Evolutionary conservation across 345 rosid species (phyloP).

Genomic region (rapeseed (Brassica napus)): Da-Ae NC_063443.1:12847001-12847500

Average conservation of each 20-base stretch:
- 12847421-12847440: conserved; percentile 37
- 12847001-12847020: conserved; percentile 18
- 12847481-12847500: background rate
- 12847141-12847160: conserved; percentile 28
- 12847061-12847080: conserved; percentile 28
- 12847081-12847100: conserved; percentile 33
- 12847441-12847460: conserved; percentile 25
- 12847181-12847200: conserved; percentile 34
- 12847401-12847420: conserved; percentile 24
- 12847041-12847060: conserved; percentile 24
- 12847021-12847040: conserved; percentile 32
- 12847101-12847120: conserved; percentile 42
- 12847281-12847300: conserved; percentile 95
- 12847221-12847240: conserved; percentile 30
- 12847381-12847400: conserved; percentile 9
- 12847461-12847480: background rate
- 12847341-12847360: conserved; percentile 7
- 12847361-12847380: conserved; percentile 21
- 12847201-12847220: conserved; percentile 26
- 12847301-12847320: conserved; percentile 92
- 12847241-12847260: conserved; percentile 70
- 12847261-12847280: conserved; percentile 96
- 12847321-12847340: conserved; percentile 95
- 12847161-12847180: conserved; percentile 46
- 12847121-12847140: conserved; percentile 41